These are phyloP conservation scores for Hippophae gyantsensis DNA, from an alignment of 306 rosid genomes.

Conservation along the genomic window DNA sequence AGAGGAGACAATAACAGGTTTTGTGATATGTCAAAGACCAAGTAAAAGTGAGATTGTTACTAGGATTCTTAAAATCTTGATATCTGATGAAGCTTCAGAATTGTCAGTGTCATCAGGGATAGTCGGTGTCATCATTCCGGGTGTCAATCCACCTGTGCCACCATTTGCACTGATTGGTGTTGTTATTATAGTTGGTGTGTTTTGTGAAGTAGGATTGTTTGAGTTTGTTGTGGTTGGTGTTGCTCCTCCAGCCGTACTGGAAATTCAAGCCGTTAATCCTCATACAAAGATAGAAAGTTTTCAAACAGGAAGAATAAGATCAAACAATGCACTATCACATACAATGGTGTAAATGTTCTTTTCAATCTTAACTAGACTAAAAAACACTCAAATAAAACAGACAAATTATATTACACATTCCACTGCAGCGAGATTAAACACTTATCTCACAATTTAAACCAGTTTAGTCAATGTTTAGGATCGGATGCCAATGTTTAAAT, in stretches of 20 bases:
- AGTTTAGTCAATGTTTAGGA: no score
- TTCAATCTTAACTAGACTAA: no score
- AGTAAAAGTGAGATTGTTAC: constrained; percentile 16
- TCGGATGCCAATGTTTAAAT: background rate
- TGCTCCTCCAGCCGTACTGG: constrained; percentile 74
- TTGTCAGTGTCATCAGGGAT: constrained; percentile 21
- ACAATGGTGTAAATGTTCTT: no score
- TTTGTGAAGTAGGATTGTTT: constrained; percentile 28
- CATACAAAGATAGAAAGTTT: background rate
- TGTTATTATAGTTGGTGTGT: constrained; percentile 28
- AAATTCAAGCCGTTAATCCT: constrained; percentile 5
- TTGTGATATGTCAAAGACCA: constrained; percentile 19
- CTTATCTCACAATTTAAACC: no score
- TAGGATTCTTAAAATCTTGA: constrained; percentile 9
- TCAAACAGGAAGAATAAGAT: background rate
- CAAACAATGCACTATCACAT: background rate
- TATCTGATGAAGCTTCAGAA: constrained; percentile 16
- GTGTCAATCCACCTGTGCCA: constrained; percentile 11
- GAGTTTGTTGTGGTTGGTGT: constrained; percentile 39
- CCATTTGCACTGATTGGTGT: constrained; percentile 10
- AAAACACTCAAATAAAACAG: no score
- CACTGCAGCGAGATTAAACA: no score
- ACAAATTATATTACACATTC: no score
- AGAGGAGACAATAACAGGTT: constrained; percentile 16
- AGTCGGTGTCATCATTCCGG: constrained; percentile 20